Conservation (phyloP, 2,329 filamentous ascomycete genomes). For the Calonectria pteridis region DNA sequence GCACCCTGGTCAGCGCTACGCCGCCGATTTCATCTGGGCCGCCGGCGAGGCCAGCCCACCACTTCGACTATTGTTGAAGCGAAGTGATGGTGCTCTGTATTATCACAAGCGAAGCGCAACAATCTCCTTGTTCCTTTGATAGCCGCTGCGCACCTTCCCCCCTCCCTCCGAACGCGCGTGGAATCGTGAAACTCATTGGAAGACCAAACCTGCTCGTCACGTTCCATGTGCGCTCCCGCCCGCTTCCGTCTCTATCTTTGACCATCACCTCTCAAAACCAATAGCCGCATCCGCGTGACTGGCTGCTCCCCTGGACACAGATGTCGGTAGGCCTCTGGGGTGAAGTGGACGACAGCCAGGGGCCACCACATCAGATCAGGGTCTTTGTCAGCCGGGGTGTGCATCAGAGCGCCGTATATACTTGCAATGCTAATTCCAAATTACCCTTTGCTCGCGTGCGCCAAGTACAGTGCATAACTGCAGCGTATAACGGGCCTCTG, state of each 20-base stretch:
- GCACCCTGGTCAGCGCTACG: background rate
- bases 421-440: conserved; percentile 15
- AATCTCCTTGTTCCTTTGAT: background rate
- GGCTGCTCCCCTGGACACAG: conserved; percentile 13
- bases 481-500: background rate
- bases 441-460: conserved; percentile 5
- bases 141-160: background rate
- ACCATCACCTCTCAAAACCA: background rate
- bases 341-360: conserved; percentile 14
- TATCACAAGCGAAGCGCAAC: conserved; percentile 4
- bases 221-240: conserved; percentile 5
- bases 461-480: background rate
- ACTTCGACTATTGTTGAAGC: conserved; percentile 1
- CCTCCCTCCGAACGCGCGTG: background rate
- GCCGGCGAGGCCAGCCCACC: background rate
- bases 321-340: conserved; percentile 8
- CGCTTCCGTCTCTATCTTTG: conserved; percentile 14
- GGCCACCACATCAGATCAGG: conserved; percentile 20
- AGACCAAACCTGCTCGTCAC: conserved; percentile 11
- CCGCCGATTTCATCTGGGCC: conserved; percentile 9
- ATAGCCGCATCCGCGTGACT: conserved; percentile 22
- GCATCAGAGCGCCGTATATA: background rate
- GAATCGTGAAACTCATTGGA: background rate
- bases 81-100: background rate
- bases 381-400: conserved; percentile 12